Conservation (phyloP, 352 stramenopile genomes). For the Phytophthora citricola region DNA sequence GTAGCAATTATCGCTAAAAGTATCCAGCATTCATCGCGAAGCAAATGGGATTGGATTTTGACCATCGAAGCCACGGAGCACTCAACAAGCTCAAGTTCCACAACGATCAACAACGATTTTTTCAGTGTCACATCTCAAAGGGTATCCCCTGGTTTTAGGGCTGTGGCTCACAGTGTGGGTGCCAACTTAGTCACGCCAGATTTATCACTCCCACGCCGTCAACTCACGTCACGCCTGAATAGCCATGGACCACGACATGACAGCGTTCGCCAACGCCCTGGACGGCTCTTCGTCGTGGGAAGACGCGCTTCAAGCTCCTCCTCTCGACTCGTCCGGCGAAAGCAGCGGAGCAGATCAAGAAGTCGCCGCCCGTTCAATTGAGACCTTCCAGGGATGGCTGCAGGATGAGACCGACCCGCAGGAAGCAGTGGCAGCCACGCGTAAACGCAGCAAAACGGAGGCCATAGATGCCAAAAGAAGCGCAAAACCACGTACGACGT, state of each 20-base stretch:
- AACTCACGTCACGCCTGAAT: slow-evolving; percentile 8
- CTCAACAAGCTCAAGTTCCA: too few relatives aligned
- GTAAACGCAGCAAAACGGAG: slow-evolving; percentile 3
- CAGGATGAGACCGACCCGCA: background rate
- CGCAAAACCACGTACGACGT: slow-evolving; percentile 41
- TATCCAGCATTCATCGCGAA: too few relatives aligned
- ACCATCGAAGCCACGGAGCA: too few relatives aligned
- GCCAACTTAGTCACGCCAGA: slow-evolving; percentile 3
- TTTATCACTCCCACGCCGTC: background rate
- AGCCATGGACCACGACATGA: background rate
- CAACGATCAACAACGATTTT: too few relatives aligned
- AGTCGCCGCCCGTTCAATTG: background rate
- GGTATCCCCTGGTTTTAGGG: too few relatives aligned
- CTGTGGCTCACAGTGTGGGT: too few relatives aligned
- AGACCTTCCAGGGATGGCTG: slow-evolving; percentile 4
- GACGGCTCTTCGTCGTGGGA: background rate
- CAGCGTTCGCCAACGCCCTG: background rate
- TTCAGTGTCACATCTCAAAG: too few relatives aligned
- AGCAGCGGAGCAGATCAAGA: slow-evolving; percentile 4
- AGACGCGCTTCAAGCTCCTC: background rate
- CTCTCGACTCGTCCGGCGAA: slow-evolving; percentile 1
- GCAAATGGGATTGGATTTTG: too few relatives aligned
- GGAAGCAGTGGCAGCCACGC: slow-evolving; percentile 1
- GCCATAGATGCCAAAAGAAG: slow-evolving; percentile 17
- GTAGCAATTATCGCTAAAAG: too few relatives aligned